phyloP scores from a whole-genome alignment of 2,329 filamentous ascomycete species.

The Aureobasidium sp. region DNA sequence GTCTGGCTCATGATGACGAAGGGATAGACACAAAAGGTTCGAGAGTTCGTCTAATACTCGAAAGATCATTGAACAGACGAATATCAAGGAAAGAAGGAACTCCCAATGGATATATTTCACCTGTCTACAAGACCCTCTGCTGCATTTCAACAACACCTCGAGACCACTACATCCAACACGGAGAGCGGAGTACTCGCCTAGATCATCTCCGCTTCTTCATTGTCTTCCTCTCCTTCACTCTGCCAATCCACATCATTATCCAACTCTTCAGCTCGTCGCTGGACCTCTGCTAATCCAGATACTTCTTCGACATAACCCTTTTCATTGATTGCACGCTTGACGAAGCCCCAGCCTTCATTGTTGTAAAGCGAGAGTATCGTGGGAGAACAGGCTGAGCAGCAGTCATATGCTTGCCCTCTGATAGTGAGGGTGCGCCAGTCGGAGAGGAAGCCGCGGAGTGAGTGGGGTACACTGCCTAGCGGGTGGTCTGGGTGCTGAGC shows the following conservation, averaged over 20 bases:
- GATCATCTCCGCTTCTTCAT: constrained; percentile 48
- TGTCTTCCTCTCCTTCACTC: constrained; percentile 39
- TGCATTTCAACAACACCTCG: background rate
- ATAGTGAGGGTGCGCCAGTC: constrained; percentile 68
- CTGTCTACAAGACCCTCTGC: background rate
- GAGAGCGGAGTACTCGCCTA: background rate
- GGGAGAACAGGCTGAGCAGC: constrained; percentile 71
- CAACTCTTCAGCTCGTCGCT: constrained; percentile 40
- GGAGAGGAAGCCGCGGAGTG: constrained; percentile 68
- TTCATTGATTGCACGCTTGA: constrained; percentile 64
- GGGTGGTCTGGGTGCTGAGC: constrained; percentile 40
- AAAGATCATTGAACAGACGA: too few species aligned
- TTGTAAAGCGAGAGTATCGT: constrained; percentile 61
- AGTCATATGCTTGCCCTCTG: constrained; percentile 66
- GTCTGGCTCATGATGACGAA: too few species aligned
- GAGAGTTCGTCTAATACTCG: too few species aligned
- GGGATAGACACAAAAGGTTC: too few species aligned
- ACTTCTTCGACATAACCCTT: constrained; percentile 72
- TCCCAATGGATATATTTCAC: background rate
- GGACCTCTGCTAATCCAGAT: constrained; percentile 63
- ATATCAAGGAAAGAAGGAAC: background rate
- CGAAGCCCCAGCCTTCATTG: constrained; percentile 64
- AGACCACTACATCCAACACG: too few species aligned
- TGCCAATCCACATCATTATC: constrained; percentile 43
- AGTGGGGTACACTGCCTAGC: constrained; percentile 65